Percentiles rank a stretch among this genome's conserved stretches.
Conservation (phyloP, 2,329 filamentous ascomycete genomes). For the Boeremia lycopersici region DNA sequence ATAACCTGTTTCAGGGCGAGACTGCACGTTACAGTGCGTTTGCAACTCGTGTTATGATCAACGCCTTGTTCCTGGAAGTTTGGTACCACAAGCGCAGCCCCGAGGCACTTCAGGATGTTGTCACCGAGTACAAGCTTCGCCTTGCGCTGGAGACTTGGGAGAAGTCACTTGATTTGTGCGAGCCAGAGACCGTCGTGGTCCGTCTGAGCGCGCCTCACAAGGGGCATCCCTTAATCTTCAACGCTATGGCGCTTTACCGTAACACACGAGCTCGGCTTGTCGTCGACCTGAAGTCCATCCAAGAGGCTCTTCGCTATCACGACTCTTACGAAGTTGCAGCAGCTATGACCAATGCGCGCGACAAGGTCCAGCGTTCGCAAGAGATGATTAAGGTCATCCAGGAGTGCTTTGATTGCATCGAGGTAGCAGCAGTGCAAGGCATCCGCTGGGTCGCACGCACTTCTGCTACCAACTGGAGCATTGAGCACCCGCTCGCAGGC, state of each 20-base stretch:
- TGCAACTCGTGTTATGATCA: constrained; percentile 97
- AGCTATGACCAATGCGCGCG: constrained; percentile 92
- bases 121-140: constrained; percentile 96
- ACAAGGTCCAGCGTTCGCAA: constrained; percentile 90
- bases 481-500: constrained; percentile 95
- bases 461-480: constrained; percentile 97
- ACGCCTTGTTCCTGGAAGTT: constrained; percentile 94
- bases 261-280: constrained; percentile 91
- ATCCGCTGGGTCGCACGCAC: constrained; percentile 98
- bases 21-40: constrained; percentile 92
- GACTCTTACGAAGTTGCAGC: constrained; percentile 96
- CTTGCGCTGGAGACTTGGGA: constrained; percentile 98
- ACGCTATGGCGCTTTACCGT: constrained; percentile 95
- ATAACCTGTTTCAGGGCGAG: constrained; percentile 94
- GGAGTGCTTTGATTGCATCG: constrained; percentile 96
- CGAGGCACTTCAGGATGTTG: constrained; percentile 95
- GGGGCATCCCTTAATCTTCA: constrained; percentile 95
- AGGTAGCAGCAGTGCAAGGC: constrained; percentile 91
- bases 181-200: constrained; percentile 86
- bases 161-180: constrained; percentile 90
- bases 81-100: constrained; percentile 99
- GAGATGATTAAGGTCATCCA: constrained; percentile 99
- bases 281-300: constrained; percentile 93
- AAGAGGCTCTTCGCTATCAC: constrained; percentile 95
- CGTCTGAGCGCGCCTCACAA: constrained; percentile 94